A percentile compares a stretch with the other conserved stretches of the same genome.
phyloP scores from a whole-genome alignment of 108 stramenopile species.

The Mayamaea pseudoterrestris region DNA sequence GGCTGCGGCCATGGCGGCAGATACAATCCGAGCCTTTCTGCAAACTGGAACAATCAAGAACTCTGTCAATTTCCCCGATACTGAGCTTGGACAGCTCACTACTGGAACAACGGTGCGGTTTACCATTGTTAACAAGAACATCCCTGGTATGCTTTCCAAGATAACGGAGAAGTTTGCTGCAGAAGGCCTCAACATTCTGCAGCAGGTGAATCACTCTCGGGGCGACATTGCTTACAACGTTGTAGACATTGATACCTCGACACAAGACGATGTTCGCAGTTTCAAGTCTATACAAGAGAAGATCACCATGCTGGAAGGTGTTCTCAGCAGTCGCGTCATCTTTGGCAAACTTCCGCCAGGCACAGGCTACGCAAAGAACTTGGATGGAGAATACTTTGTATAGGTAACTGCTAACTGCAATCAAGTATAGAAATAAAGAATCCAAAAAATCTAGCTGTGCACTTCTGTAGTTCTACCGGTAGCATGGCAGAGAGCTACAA shows the following conservation, averaged over 20 bases:
- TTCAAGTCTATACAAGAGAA: conserved; percentile 78
- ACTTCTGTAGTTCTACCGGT: no score
- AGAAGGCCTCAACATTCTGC: conserved; percentile 71
- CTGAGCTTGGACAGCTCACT: conserved; percentile 42
- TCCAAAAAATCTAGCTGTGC: no score
- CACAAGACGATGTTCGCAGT: conserved; percentile 34
- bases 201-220: conserved; percentile 85
- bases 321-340: conserved; percentile 64
- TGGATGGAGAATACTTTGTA: conserved; percentile 78
- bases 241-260: conserved; percentile 66
- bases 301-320: conserved; percentile 84
- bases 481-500: no score
- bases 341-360: conserved; percentile 51
- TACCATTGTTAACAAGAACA: conserved; percentile 83
- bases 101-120: conserved; percentile 55
- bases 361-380: conserved; percentile 80
- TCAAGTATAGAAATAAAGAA: no score
- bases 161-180: conserved; percentile 74
- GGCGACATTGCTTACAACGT: conserved; percentile 88
- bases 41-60: conserved; percentile 78
- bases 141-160: conserved; percentile 75
- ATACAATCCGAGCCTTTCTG: conserved; percentile 77
- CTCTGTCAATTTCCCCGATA: conserved; percentile 86
- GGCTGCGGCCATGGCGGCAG: conserved; percentile 85
- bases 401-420: conserved; percentile 8